A percentile compares a stretch with the other conserved stretches of the same genome.
Conservation (phyloP, 352 stramenopile species). For the Phytophthora tentaculata region DNA sequence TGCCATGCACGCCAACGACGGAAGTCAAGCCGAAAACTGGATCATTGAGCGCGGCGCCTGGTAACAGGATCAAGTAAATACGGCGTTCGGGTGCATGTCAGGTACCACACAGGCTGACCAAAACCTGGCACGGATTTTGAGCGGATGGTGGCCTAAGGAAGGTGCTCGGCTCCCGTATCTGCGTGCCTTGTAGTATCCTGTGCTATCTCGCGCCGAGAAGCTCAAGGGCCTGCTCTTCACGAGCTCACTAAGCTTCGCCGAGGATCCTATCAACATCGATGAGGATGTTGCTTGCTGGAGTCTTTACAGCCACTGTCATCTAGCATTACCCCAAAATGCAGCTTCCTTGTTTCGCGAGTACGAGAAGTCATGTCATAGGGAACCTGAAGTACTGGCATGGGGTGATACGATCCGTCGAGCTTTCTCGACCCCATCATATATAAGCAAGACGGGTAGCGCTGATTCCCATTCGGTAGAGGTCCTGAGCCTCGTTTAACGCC, state of each 20-base stretch:
- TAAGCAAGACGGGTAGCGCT: not conserved
- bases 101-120: not conserved
- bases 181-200: not conserved
- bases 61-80: no score
- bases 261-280: not conserved
- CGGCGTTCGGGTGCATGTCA: not conserved
- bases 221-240: not conserved
- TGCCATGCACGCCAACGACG: no score
- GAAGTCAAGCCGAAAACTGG: no score
- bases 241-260: not conserved
- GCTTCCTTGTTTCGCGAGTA: no score
- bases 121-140: not conserved
- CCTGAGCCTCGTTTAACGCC: not conserved
- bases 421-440: not conserved
- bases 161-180: not conserved
- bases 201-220: not conserved
- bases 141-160: not conserved
- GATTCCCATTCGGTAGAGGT: not conserved
- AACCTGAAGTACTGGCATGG: not conserved
- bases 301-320: not conserved
- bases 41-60: no score
- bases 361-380: not conserved
- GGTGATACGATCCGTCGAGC: not conserved
- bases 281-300: not conserved
- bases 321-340: not conserved